Evolutionary conservation across 2,329 filamentous ascomycete genomes (phyloP), one percentile per base, ranked within the genome.

Genomic region (Pseudogymnoascus sp.): DNA sequence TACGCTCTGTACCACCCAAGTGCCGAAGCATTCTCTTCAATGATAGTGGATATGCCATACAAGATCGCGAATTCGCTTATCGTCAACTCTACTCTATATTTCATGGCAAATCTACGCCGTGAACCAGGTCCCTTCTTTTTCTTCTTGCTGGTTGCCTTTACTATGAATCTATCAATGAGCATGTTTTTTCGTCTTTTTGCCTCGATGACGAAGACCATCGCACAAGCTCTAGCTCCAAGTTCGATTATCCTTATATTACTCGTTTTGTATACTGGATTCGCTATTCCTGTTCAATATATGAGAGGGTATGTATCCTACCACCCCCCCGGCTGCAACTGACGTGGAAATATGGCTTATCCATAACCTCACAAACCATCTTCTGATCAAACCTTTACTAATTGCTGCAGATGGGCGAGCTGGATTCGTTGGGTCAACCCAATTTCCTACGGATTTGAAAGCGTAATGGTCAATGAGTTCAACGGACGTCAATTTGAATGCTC

Each of bases 1-100:
- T 97, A 96, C 72, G 92, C 92, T 19, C 81, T 97, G 13, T 96
- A 96, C 70, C 93, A 96, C 70, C 91, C 93, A 0, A 93, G 89
- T 11, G 89, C 92, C 9, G 92, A 97, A 80, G 90, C 91, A 15
- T 81, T 93, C 59, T 85, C 91, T 0, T 93, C 89, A 11, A 93
- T 95, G 88, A 76, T 96, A 37, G 88, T 84, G 67, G 92, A 96
- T 68, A 77, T 95, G 77, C 91, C 91, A 0, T 91, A 91, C 76
- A 96, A 93, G 75, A 75, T 95, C 7, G 23, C 75, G 21, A 92
- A 92, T 70, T 77, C 84, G 1, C 81, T 96, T 67, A 77, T 83
- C 6, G 95, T 93, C 80, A 96, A 96, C 72, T 61, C 91, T 46
- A 81, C 85, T 1, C 76, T 96, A 2, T 96, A 96, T 77, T 96